A percentile compares a stretch with the other conserved stretches of the same genome.
Evolutionary conservation across 805 yeast genomes (phyloP).

Genomic region (Starmerella apis): DNA sequence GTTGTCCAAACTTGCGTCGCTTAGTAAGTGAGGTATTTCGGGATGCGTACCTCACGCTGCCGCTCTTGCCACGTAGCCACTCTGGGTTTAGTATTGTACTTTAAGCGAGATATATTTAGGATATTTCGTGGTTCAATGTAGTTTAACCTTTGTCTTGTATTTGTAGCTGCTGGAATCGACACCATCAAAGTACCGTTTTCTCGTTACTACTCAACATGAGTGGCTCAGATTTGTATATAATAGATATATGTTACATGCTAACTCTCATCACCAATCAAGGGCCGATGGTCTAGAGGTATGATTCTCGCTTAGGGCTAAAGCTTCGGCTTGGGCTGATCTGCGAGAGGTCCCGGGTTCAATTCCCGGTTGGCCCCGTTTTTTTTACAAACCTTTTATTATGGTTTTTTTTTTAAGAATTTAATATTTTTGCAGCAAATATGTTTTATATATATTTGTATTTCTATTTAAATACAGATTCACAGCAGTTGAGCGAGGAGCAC

Average conservation of each 20-base stretch:
- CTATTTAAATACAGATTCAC: too few relatives aligned
- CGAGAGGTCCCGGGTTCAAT: constrained; percentile 11
- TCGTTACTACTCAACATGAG: not conserved
- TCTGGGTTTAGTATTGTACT: too few relatives aligned
- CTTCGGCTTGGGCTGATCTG: not conserved
- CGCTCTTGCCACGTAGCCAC: too few relatives aligned
- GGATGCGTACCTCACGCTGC: not conserved
- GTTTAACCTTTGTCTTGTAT: too few relatives aligned
- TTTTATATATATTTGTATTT: too few relatives aligned
- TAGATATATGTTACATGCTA: not conserved
- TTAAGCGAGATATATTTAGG: too few relatives aligned
- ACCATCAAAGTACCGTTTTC: not conserved
- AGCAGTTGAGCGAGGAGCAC: too few relatives aligned
- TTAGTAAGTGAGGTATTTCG: not conserved
- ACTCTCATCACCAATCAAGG: not conserved
- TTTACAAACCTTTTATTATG: not conserved
- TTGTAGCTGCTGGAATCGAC: too few relatives aligned
- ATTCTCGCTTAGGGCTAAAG: constrained; percentile 8
- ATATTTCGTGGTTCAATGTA: too few relatives aligned
- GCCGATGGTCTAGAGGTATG: constrained; percentile 11
- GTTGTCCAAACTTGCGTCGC: not conserved
- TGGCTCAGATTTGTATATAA: not conserved
- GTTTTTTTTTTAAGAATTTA: too few relatives aligned
- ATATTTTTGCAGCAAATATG: too few relatives aligned
- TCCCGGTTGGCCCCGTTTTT: constrained; percentile 10